Base-by-base conservation (phyloP, 2,329 filamentous ascomycete genomes). In the Colletotrichum lentis region DNA sequence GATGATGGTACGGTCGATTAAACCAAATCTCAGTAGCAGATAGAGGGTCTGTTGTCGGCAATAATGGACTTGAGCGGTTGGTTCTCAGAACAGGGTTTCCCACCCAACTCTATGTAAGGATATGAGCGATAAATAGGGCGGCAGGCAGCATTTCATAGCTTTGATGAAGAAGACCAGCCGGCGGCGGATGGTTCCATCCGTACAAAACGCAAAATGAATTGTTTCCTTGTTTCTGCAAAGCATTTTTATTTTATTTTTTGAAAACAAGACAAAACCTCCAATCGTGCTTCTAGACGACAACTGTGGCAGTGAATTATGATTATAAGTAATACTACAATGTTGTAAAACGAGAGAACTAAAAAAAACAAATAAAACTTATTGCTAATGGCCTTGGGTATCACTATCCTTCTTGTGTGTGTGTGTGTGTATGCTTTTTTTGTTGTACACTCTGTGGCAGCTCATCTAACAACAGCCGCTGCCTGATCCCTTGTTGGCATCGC, bases 381-480 rank as follows among this genome's bases (percentile, higher is more conserved):
- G 67, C 63, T 58, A 44, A 41, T 61, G 56, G 50, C 66, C 62
- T 63, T 47, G 67, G 67, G 67, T 69, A 69, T 69, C 67, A 69
- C 67, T 67, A 41, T 58, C 54, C 66, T 69, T 65, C 55, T 57
- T 49, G 55, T 56, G 57, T 50, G 41, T 35, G 4, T 35, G 31
- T 31, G 27, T 31, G 6, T 31, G 41, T 64, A 39, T 63, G 44
- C 11, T 47, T 54, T 46, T 43, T 53, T 31, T 41, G 8, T 20
- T 16, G 43, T 46, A 46, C 44, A 43, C 50, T 31, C 22, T 24
- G 50, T 20, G 37, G 44, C 59, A 52, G 56, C 24, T 69, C 61
- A 72, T 47, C 18, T 81, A 87, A 72, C 85, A 88, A 72, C 85
- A 87, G 3, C 82, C 81, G 10, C 80, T 80, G 14, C 74, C 78